phyloP scores from a whole-genome alignment of 352 stramenopile genomes.

The Globisporangium nodosum region DNA sequence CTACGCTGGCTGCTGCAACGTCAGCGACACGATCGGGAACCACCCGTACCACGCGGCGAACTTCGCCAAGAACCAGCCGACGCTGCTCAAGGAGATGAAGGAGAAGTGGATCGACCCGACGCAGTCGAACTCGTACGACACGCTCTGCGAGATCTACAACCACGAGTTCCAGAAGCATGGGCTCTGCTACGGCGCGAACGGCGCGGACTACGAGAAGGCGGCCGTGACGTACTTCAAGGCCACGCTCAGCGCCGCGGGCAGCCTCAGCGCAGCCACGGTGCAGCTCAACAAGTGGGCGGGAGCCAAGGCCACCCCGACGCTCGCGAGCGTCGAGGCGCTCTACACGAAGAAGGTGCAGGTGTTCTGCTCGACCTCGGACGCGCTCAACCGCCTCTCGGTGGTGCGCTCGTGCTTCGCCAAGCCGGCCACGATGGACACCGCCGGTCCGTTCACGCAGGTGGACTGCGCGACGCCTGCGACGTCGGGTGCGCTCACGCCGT shows the following conservation, averaged over 20 bases:
- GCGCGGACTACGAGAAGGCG: constrained; percentile 12
- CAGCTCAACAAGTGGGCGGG: constrained; percentile 57
- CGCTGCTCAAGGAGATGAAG: constrained; percentile 45
- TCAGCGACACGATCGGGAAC: constrained; percentile 49
- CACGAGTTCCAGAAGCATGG: too few species aligned
- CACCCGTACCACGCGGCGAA: constrained; percentile 42
- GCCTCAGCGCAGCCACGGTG: constrained; percentile 28
- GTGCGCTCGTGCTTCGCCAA: constrained; percentile 69
- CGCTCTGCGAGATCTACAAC: constrained; percentile 33
- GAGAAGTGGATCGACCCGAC: constrained; percentile 63
- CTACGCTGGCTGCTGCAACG: constrained; percentile 70
- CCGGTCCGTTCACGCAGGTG: constrained; percentile 1
- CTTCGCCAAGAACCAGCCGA: constrained; percentile 40
- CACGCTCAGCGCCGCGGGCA: constrained; percentile 29
- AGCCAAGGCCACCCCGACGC: constrained; percentile 3
- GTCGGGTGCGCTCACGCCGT: background rate
- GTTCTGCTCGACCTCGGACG: constrained; percentile 52
- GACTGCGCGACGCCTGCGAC: background rate
- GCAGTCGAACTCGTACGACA: constrained; percentile 43
- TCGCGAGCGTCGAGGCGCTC: constrained; percentile 37
- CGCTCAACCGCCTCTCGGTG: constrained; percentile 56
- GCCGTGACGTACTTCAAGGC: constrained; percentile 17
- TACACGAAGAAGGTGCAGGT: constrained; percentile 66
- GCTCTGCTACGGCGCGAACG: constrained; percentile 11
- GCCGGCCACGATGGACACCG: background rate